A percentile compares a stretch with the other conserved stretches of the same genome.
Evolutionary conservation across 306 rosid species (phyloP).

Genomic region (Cucurbita moschata): DNA sequence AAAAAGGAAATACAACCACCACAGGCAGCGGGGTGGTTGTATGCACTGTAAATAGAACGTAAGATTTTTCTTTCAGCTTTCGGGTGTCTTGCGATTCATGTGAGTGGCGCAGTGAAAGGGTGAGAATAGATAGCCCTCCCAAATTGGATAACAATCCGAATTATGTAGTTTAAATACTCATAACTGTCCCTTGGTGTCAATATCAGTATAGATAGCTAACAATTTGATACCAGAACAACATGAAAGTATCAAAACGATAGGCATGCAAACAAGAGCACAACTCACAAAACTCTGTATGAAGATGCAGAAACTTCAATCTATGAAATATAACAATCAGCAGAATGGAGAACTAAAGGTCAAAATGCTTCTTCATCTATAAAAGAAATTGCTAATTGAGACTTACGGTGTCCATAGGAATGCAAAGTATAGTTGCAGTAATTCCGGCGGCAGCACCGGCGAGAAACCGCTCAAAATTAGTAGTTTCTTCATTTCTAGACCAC

Average conservation of each 20-base stretch:
- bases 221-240: background rate
- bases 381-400: constrained; percentile 14
- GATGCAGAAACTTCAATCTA: background rate
- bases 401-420: constrained; percentile 98
- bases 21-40: background rate
- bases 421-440: constrained; percentile 68
- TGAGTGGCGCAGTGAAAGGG: background rate
- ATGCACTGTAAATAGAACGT: background rate
- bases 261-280: background rate
- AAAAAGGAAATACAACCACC: background rate
- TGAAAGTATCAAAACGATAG: background rate
- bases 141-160: background rate
- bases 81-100: background rate
- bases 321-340: background rate
- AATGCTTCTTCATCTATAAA: background rate
- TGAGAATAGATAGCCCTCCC: background rate
- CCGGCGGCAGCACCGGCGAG: constrained; percentile 97
- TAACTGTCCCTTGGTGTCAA: background rate
- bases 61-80: background rate
- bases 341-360: background rate
- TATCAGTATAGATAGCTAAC: background rate
- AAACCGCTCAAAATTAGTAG: constrained; percentile 84
- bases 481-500: constrained; percentile 49
- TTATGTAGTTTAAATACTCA: background rate
- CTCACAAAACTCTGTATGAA: background rate